Evolutionary conservation across 495 filamentous ascomycete genomes (phyloP).

Genomic region (Neurospora sp.): DNA sequence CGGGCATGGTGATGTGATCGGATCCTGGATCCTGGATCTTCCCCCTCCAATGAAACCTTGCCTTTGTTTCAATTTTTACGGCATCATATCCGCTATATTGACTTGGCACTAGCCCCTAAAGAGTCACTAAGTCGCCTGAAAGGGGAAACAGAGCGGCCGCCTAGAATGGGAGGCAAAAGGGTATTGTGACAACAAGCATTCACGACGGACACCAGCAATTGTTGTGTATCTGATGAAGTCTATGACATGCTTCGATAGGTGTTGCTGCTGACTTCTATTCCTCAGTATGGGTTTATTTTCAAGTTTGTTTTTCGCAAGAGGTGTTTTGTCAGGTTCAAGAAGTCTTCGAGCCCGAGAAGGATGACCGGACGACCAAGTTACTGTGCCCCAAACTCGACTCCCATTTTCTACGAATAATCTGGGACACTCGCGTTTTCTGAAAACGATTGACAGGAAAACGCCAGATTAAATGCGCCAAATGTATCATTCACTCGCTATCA

Average conservation of each 20-base stretch:
- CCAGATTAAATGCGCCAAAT: background rate
- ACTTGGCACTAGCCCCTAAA: background rate
- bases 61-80: background rate
- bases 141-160: background rate
- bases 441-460: background rate
- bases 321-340: background rate
- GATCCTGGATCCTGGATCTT: background rate
- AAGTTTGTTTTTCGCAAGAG: background rate
- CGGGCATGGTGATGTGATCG: background rate
- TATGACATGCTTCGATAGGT: background rate
- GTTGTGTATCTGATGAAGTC: background rate
- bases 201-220: background rate
- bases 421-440: background rate
- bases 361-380: background rate
- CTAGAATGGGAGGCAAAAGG: background rate
- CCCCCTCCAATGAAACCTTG: background rate
- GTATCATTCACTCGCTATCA: background rate
- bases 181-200: background rate
- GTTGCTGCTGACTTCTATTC: accelerated
- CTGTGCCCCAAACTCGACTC: background rate
- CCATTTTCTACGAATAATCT: background rate
- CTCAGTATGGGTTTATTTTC: background rate
- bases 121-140: background rate
- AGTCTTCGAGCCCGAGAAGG: background rate
- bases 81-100: background rate